A percentile compares a stretch with the other conserved stretches of the same genome.
These are phyloP conservation scores for Colletotrichum kahawae DNA, from an alignment of 2,329 filamentous ascomycete genomes.

Conservation along the genomic window DNA sequence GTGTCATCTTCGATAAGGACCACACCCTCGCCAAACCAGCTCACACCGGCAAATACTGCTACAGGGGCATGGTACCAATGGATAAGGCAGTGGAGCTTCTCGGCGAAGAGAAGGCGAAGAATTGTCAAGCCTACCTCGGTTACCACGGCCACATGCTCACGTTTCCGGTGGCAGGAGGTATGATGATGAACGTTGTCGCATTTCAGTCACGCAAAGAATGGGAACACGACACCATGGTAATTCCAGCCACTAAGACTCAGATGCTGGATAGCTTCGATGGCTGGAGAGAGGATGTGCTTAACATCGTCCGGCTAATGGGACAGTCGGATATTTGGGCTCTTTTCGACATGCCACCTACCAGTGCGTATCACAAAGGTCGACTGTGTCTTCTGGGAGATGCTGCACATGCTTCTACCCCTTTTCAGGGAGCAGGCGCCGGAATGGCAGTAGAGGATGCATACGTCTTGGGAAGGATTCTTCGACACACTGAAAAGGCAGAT, in stretches of 20 bases:
- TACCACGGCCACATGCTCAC: conserved; percentile 61
- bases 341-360: neutral
- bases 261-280: neutral
- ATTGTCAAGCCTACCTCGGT: conserved; percentile 39
- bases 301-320: neutral
- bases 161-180: conserved; percentile 60
- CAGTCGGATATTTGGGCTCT: neutral
- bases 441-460: neutral
- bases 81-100: conserved; percentile 54
- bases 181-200: conserved; percentile 61
- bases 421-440: neutral
- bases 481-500: neutral
- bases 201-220: conserved; percentile 24
- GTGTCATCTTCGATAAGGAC: conserved; percentile 35
- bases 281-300: neutral
- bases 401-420: neutral
- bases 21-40: neutral
- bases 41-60: conserved; percentile 61
- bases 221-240: neutral
- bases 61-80: conserved; percentile 53
- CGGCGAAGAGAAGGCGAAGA: conserved; percentile 38
- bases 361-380: neutral
- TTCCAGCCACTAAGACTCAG: neutral
- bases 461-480: neutral
- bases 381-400: neutral